These are phyloP conservation scores for Aegilops bicornis DNA, from an alignment of 176 grass and related monocot species.

Conservation along the genomic window DNA sequence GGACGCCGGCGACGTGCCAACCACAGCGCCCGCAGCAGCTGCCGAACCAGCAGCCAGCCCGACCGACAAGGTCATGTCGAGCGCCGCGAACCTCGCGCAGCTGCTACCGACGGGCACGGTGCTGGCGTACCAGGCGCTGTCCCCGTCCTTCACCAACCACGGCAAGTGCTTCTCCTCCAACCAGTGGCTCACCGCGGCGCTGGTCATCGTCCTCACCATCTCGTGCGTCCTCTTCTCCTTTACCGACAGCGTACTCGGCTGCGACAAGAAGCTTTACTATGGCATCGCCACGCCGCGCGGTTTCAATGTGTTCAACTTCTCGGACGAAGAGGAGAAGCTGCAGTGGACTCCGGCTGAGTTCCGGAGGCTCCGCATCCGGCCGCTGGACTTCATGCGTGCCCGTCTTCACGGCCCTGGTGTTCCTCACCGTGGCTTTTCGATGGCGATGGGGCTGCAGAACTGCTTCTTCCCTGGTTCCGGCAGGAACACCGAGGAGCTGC, in stretches of 20 bases:
- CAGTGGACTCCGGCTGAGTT: not conserved
- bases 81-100: not conserved
- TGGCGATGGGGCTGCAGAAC: not conserved
- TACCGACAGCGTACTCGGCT: not conserved
- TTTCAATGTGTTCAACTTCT: conserved; percentile 1
- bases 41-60: too few relatives aligned
- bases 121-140: not conserved
- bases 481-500: not conserved
- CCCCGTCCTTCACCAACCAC: not conserved
- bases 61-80: conserved; percentile 2
- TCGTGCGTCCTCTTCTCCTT: not conserved
- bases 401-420: not conserved
- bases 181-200: not conserved
- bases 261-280: not conserved
- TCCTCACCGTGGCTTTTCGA: not conserved
- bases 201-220: not conserved
- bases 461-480: not conserved
- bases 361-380: not conserved
- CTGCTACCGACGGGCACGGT: not conserved
- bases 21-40: not conserved
- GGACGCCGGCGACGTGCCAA: not conserved
- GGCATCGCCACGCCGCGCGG: not conserved
- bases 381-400: not conserved
- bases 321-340: not conserved
- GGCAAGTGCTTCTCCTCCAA: not conserved